phyloP scores from a whole-genome alignment of 1,284 basidiomycete species.

The Farysia itapuensis region DNA sequence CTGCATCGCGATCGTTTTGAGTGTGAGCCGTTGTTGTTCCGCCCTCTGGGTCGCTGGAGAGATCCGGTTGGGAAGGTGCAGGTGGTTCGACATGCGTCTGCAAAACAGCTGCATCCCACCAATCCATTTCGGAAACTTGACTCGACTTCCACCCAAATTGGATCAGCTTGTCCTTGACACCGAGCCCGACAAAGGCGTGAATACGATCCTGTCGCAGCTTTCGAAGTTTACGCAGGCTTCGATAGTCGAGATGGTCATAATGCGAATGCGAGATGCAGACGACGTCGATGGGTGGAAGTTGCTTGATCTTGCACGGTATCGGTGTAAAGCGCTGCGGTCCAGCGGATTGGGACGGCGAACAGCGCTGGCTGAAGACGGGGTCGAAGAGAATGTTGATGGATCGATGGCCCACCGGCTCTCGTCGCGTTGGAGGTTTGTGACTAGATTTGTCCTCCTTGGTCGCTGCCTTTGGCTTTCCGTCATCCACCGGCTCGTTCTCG shows the following conservation, averaged over 20 bases:
- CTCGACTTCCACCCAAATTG: slow-evolving; percentile 30
- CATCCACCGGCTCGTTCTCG: background rate
- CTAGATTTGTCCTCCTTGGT: background rate
- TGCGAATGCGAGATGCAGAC: slow-evolving; percentile 57
- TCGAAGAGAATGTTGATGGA: slow-evolving; percentile 51
- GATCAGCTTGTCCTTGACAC: slow-evolving; percentile 44
- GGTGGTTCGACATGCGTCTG: background rate
- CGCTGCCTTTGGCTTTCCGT: background rate
- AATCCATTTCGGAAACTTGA: slow-evolving; percentile 49
- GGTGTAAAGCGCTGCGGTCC: slow-evolving; percentile 48
- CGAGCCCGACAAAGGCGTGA: slow-evolving; percentile 50
- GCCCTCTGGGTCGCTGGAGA: background rate
- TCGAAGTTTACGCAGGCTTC: slow-evolving; percentile 40
- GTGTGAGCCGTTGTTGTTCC: background rate
- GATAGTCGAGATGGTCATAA: slow-evolving; percentile 56
- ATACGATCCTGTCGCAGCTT: slow-evolving; percentile 11
- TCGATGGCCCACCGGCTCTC: slow-evolving; percentile 2
- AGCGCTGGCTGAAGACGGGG: slow-evolving; percentile 53
- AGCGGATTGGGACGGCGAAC: slow-evolving; percentile 50
- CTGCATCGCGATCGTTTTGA: background rate
- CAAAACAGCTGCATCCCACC: slow-evolving; percentile 49
- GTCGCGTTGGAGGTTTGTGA: no score
- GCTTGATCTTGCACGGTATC: slow-evolving; percentile 39
- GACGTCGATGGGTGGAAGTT: slow-evolving; percentile 48
- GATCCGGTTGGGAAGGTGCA: background rate